A percentile compares a stretch with the other conserved stretches of the same genome.
phyloP scores from a whole-genome alignment of 805 yeast species.

The Starmerella sp. region DNA sequence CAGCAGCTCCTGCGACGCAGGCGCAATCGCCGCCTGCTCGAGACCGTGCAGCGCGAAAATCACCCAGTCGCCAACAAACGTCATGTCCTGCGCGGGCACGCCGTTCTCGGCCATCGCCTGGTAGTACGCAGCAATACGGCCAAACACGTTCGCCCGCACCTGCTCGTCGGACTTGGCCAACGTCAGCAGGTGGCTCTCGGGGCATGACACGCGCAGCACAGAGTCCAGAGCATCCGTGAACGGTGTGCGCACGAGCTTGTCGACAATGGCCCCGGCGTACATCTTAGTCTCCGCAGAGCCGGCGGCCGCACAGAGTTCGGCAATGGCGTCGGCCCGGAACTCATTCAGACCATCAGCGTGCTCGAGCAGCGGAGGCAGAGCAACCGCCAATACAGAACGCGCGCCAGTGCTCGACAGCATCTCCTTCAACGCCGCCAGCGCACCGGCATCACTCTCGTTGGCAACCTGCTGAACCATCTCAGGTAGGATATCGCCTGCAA shows the following conservation, averaged over 20 bases:
- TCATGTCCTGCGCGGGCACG: slow-evolving; percentile 31
- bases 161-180: slow-evolving; percentile 68
- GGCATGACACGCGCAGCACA: slow-evolving; percentile 48
- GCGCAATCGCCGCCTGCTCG: slow-evolving; percentile 45
- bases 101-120: slow-evolving; percentile 26
- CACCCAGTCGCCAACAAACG: slow-evolving; percentile 66
- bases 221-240: slow-evolving; percentile 41
- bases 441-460: slow-evolving; percentile 36
- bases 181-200: slow-evolving; percentile 48
- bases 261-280: slow-evolving; percentile 61
- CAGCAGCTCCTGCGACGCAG: slow-evolving; percentile 44
- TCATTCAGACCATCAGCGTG: slow-evolving; percentile 23
- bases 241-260: slow-evolving; percentile 44
- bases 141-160: slow-evolving; percentile 38
- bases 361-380: slow-evolving; percentile 66
- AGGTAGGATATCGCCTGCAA: slow-evolving; percentile 83
- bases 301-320: slow-evolving; percentile 30
- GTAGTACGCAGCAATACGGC: slow-evolving; percentile 64
- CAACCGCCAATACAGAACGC: slow-evolving; percentile 84
- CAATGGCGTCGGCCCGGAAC: slow-evolving; percentile 55
- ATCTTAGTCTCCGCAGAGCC: slow-evolving; percentile 16
- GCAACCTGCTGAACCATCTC: slow-evolving; percentile 62
- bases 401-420: slow-evolving; percentile 75
- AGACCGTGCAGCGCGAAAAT: slow-evolving; percentile 45
- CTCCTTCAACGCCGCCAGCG: slow-evolving; percentile 79